Percentiles rank a stretch among this genome's conserved stretches.
These are phyloP conservation scores for Backusella morwellensis DNA, from an alignment of 192 early-diverging fungal genomes.

Conservation along the genomic window DNA sequence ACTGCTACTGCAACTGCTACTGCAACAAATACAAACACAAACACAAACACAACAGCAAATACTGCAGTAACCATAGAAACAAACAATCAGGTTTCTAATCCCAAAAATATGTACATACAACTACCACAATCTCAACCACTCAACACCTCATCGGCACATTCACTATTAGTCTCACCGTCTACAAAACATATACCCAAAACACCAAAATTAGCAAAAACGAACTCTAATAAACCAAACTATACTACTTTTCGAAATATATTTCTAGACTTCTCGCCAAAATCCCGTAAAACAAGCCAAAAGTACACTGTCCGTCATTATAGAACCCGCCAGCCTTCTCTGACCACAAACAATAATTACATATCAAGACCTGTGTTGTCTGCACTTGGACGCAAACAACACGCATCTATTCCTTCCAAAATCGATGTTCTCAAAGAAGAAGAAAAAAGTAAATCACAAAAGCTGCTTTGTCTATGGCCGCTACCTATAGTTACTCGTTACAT, in stretches of 20 bases:
- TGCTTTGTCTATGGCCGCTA: constrained; percentile 37
- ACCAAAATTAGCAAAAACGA: neutral
- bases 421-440: neutral
- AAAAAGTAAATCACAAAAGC: constrained; percentile 35
- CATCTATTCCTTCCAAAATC: neutral
- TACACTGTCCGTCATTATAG: constrained; percentile 13
- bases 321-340: neutral
- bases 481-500: constrained; percentile 36
- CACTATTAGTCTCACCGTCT: neutral
- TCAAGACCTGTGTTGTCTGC: neutral
- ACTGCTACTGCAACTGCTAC: neutral
- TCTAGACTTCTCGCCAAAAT: neutral
- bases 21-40: neutral
- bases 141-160: neutral
- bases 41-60: neutral
- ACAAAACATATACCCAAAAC: neutral
- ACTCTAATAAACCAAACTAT: neutral
- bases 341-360: neutral
- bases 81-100: neutral
- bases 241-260: constrained; percentile 4
- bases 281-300: constrained; percentile 14
- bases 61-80: neutral
- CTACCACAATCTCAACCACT: neutral
- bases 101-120: constrained; percentile 8
- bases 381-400: neutral